Percentiles rank a stretch among this genome's conserved stretches.
phyloP scores from a whole-genome alignment of 805 yeast species.

The Cyberlindnera maritima region DNA sequence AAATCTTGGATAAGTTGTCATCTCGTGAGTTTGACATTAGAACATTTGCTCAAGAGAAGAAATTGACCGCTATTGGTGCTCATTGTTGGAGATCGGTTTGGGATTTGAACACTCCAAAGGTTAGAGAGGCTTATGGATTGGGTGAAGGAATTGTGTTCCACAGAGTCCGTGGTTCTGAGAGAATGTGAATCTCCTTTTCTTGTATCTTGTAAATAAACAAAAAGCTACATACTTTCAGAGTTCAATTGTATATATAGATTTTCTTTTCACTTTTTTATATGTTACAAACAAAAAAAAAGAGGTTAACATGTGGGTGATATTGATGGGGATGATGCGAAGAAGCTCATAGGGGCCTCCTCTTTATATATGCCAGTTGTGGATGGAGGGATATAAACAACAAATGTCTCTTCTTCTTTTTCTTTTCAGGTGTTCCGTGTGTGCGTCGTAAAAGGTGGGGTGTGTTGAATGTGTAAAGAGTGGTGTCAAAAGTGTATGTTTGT shows the following conservation, averaged over 20 bases:
- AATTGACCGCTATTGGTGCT: conserved; percentile 81
- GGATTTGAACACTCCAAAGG: conserved; percentile 68
- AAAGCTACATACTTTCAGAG: no score
- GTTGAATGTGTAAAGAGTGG: no score
- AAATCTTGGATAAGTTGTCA: conserved; percentile 20
- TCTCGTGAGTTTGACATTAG: conserved; percentile 68
- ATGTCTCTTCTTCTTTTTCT: background rate
- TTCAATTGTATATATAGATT: no score
- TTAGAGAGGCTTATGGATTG: conserved; percentile 72
- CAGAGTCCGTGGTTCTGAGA: conserved; percentile 25
- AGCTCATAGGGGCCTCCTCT: background rate
- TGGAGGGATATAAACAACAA: background rate
- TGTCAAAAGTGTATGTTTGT: no score
- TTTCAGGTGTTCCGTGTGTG: conserved; percentile 3
- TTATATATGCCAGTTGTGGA: background rate
- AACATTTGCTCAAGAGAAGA: conserved; percentile 51
- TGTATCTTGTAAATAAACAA: conserved; percentile 1
- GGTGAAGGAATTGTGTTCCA: conserved; percentile 74
- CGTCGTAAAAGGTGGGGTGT: background rate
- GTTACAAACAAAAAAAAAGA: no score
- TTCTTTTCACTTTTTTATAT: no score
- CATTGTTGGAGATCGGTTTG: conserved; percentile 85
- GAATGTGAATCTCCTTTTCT: conserved; percentile 9
- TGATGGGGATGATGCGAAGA: background rate
- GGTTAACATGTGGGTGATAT: no score